Percentiles rank a stretch among this genome's conserved stretches.
These are phyloP conservation scores for Suhomyces prunicola DNA, from an alignment of 805 yeast species.

Conservation along the genomic window DNA sequence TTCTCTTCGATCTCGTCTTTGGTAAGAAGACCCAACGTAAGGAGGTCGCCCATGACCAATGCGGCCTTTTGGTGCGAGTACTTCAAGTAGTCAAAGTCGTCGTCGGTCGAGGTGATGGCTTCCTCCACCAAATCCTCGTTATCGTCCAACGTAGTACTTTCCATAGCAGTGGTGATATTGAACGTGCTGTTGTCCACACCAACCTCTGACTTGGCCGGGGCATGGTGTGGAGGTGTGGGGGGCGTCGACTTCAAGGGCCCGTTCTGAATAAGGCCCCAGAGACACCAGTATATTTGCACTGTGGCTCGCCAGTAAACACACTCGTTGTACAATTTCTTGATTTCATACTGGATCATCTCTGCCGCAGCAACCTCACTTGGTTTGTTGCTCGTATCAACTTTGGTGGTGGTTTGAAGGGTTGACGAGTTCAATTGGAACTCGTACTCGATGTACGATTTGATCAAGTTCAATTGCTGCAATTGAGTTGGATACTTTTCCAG, in stretches of 20 bases:
- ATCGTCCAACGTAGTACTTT: constrained; percentile 31
- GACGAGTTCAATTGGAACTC: constrained; percentile 39
- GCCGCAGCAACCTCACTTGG: constrained; percentile 14
- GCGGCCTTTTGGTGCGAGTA: constrained; percentile 76
- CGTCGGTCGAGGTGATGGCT: constrained; percentile 43
- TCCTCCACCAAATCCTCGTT: constrained; percentile 21
- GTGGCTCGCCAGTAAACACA: constrained; percentile 76
- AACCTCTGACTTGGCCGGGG: constrained; percentile 21
- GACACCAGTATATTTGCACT: constrained; percentile 75
- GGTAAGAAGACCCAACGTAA: constrained; percentile 52
- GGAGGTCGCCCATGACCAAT: constrained; percentile 70
- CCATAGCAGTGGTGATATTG: constrained; percentile 50
- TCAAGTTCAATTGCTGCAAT: constrained; percentile 65
- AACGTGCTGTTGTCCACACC: constrained; percentile 39
- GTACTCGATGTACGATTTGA: constrained; percentile 76
- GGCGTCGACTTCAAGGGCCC: constrained; percentile 34
- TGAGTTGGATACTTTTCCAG: constrained; percentile 60
- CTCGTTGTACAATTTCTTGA: constrained; percentile 59
- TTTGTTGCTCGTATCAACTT: constrained; percentile 2
- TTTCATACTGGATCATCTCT: constrained; percentile 36
- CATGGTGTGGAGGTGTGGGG: constrained; percentile 3
- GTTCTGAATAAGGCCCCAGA: constrained; percentile 90
- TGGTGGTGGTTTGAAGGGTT: constrained; percentile 17
- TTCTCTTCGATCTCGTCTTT: constrained; percentile 26
- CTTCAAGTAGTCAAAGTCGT: constrained; percentile 72